A percentile compares a stretch with the other conserved stretches of the same genome.
These are phyloP conservation scores for Senecio squalidus DNA, from an alignment of 140 eudicot species.

Conservation along the genomic window DNA sequence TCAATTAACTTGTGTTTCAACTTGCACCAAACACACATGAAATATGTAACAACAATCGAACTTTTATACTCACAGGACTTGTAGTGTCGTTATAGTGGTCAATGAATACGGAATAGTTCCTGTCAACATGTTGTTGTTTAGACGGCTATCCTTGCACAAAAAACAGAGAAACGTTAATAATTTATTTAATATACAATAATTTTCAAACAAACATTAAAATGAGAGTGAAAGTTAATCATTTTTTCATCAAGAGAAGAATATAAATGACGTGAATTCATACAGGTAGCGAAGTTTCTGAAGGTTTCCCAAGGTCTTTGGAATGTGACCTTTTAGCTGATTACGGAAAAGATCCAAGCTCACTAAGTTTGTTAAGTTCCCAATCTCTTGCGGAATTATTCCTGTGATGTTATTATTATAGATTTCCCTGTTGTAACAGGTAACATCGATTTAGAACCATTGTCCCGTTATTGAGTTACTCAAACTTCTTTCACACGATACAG, in stretches of 20 bases:
- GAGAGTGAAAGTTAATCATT: neutral
- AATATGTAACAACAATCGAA: neutral
- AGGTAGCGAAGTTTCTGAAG: conserved; percentile 71
- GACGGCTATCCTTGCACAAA: conserved; percentile 57
- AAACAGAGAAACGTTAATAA: conserved; percentile 17
- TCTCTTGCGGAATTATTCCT: conserved; percentile 54
- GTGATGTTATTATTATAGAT: conserved; percentile 61
- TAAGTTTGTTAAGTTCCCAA: conserved; percentile 75
- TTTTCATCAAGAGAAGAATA: neutral
- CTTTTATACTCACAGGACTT: conserved; percentile 64
- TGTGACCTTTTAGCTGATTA: conserved; percentile 50
- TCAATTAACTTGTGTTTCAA: too few species aligned
- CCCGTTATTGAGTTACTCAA: too few species aligned
- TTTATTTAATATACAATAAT: neutral
- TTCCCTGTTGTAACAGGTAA: conserved; percentile 44
- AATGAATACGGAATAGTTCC: conserved; percentile 59
- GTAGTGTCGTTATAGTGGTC: conserved; percentile 49
- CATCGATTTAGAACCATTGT: neutral
- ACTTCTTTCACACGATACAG: too few species aligned
- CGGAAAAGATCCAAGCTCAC: conserved; percentile 89
- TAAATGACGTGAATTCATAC: conserved; percentile 36
- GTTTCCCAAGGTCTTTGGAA: conserved; percentile 65
- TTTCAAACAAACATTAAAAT: neutral
- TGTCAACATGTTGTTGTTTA: conserved; percentile 62
- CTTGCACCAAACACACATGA: neutral